Conservation (phyloP, 129 eudicot species). For the Saposhnikovia divaricata region DNA sequence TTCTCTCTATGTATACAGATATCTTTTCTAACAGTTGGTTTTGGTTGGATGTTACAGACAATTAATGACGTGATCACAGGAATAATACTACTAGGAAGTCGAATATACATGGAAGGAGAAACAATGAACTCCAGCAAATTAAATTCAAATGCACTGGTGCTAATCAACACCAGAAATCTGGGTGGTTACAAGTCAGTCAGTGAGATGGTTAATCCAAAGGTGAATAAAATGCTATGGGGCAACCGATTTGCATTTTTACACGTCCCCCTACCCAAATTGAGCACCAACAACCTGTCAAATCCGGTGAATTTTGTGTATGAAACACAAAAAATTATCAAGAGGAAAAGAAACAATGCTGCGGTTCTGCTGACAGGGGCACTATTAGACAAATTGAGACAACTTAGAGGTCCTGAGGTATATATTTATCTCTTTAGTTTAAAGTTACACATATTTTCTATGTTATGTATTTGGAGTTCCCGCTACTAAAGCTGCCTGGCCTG, state of each 20-base stretch:
- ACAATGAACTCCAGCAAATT: neutral
- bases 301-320: constrained; percentile 14
- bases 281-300: neutral
- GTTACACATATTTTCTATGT: neutral
- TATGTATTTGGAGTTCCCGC: neutral
- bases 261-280: constrained; percentile 8
- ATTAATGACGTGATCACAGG: constrained; percentile 21
- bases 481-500: neutral
- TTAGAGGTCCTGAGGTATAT: constrained; percentile 21
- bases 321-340: constrained; percentile 11
- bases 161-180: constrained; percentile 15
- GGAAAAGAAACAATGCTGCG: constrained; percentile 14
- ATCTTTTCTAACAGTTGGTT: neutral
- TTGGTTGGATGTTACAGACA: constrained; percentile 12
- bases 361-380: constrained; percentile 12
- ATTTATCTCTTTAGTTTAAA: neutral
- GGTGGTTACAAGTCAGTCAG: constrained; percentile 18
- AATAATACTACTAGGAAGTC: constrained; percentile 18
- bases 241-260: constrained; percentile 22
- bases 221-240: constrained; percentile 15
- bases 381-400: constrained; percentile 9
- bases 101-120: constrained; percentile 28
- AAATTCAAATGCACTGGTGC: constrained; percentile 19
- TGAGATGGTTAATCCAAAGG: constrained; percentile 20
- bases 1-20: neutral